Base-by-base conservation (phyloP, 2,329 filamentous ascomycete species). In the Xylariaceae sp. region DNA sequence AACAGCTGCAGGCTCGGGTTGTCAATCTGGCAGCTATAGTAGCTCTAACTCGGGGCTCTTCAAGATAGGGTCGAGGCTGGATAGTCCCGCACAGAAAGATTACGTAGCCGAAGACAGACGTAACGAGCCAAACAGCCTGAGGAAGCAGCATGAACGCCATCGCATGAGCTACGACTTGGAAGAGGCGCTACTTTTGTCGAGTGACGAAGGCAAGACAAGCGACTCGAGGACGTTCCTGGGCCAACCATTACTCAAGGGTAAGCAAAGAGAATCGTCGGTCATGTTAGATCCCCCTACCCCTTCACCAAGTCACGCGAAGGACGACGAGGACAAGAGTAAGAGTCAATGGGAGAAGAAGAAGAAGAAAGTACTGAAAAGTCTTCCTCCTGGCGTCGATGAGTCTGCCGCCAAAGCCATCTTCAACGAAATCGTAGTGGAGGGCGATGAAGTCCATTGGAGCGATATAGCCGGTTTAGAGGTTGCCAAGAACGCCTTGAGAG, bases 381-480 rank as follows among this genome's bases (percentile, higher is more conserved):
- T 97, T 1, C 92, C 92, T 0, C 82, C 86, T 56, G 92, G 92
- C 0, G 84, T 97, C 2, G 94, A 99, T 69, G 83, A 88, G 65
- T 78, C 81, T 30, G 89, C 92, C 2, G 94, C 93, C 0, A 89
- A 90, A 69, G 91, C 97, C 63, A 97, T 99, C 35, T 80, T 97
- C 59, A 97, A 97, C 69, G 94, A 99, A 66, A 95, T 99, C 61
- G 89, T 99, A 2, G 88, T 97, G 11, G 86, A 93, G 63, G 94
- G 94, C 5, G 94, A 99, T 67, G 89, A 96, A 70, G 94, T 99
- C 1, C 90, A 89, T 68, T 99, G 94, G 94, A 83, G 85, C 52
- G 94, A 99, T 71, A 89, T 99, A 58, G 92, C 94, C 0, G 94
- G 94, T 0, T 78, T 99, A 3, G 90, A 96, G 53, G 82, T 89